A percentile compares a stretch with the other conserved stretches of the same genome.
phyloP scores from a whole-genome alignment of 2,329 filamentous ascomycete genomes.

The Sarocladium strictum region DNA sequence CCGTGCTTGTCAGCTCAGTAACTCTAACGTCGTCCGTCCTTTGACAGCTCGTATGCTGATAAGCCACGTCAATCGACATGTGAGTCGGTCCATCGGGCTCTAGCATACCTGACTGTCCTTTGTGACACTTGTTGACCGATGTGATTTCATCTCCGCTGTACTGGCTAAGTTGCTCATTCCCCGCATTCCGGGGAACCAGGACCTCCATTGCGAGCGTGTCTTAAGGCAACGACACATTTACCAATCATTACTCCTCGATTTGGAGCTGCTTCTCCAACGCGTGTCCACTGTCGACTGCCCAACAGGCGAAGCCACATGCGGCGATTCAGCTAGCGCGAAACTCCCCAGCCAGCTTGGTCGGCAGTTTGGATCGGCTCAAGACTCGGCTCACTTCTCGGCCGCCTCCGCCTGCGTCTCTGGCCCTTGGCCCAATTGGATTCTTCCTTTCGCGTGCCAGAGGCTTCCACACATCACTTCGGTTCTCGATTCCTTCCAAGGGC shows the following conservation, averaged over 20 bases:
- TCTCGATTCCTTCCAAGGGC: neutral
- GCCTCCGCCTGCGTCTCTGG: neutral
- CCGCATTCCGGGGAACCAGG: constrained; percentile 4
- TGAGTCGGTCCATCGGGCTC: no score
- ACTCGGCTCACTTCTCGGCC: neutral
- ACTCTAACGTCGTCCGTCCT: no score
- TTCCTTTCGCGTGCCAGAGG: neutral
- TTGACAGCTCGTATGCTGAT: no score
- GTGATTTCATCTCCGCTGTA: neutral
- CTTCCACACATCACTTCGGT: neutral
- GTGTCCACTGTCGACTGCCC: neutral
- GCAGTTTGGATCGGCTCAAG: constrained; percentile 9
- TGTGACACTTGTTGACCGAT: neutral
- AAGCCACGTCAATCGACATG: no score
- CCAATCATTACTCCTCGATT: constrained; percentile 1
- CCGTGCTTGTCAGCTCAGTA: neutral
- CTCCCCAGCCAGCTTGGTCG: neutral
- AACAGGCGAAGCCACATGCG: neutral
- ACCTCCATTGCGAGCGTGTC: neutral
- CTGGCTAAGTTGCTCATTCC: neutral
- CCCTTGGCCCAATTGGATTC: neutral
- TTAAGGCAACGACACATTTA: neutral
- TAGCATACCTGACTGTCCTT: neutral
- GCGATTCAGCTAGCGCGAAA: neutral
- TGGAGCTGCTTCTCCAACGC: constrained; percentile 3